A percentile compares a stretch with the other conserved stretches of the same genome.
Evolutionary conservation across 1,284 basidiomycete genomes (phyloP).

Genomic region (Ustilago loliicola): DNA sequence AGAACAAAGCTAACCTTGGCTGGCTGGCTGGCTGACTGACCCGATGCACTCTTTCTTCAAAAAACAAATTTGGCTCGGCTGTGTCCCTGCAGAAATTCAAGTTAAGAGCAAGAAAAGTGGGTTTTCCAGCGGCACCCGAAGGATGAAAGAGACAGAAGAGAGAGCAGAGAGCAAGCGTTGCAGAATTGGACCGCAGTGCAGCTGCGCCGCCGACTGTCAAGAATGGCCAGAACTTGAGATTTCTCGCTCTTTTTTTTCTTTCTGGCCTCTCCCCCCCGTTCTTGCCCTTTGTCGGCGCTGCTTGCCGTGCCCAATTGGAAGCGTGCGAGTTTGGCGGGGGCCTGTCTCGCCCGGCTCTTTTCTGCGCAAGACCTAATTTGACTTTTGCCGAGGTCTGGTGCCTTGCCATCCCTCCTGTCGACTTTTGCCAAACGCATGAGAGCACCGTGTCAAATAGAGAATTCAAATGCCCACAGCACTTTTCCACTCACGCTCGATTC

Average conservation of each 20-base stretch:
- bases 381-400: conserved; percentile 18
- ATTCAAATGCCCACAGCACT: conserved; percentile 6
- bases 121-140: conserved; percentile 5
- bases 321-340: not conserved
- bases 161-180: not conserved
- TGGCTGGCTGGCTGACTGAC: conserved; percentile 1
- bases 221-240: conserved; percentile 17
- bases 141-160: not conserved
- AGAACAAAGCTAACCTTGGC: not conserved
- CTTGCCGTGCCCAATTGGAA: not conserved
- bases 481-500: not conserved
- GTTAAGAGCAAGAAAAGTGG: conserved; percentile 4
- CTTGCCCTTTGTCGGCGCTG: too few species aligned
- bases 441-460: conserved; percentile 16
- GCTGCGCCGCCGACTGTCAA: conserved; percentile 18
- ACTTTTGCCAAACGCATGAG: conserved; percentile 19
- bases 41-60: not conserved
- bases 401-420: conserved; percentile 19
- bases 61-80: conserved; percentile 8
- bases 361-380: conserved; percentile 3
- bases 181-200: conserved; percentile 13
- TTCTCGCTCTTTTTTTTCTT: not conserved
- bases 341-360: conserved; percentile 19
- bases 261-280: not conserved
- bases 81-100: conserved; percentile 7